Conservation (phyloP, 352 stramenopile species). For the Phytophthora cryptogea region DNA sequence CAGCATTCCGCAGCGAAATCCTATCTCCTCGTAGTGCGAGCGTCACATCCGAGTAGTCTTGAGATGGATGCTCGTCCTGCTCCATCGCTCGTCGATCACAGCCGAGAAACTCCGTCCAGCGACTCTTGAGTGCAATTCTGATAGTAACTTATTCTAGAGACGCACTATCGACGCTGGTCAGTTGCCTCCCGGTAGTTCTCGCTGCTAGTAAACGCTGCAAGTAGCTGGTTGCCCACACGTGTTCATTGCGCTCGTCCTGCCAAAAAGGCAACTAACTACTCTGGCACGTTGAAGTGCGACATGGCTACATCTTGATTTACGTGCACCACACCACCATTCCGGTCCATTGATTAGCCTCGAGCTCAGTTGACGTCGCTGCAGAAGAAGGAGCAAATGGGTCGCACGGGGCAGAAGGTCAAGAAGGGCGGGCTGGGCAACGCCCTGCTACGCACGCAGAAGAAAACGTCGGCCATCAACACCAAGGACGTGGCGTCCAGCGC, state of each 20-base stretch:
- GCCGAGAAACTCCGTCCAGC: conserved; percentile 5
- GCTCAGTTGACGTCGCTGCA: background rate
- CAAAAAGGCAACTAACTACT: background rate
- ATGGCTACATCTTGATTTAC: conserved; percentile 5
- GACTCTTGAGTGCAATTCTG: conserved; percentile 3
- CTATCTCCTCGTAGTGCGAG: conserved; percentile 54
- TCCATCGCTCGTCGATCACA: background rate
- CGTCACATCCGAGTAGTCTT: conserved; percentile 25
- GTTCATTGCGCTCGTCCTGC: background rate
- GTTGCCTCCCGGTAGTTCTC: too few species aligned
- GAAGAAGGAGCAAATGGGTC: conserved; percentile 51
- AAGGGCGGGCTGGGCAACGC: conserved; percentile 77
- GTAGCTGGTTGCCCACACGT: background rate
- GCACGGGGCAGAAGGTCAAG: conserved; percentile 73
- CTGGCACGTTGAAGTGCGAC: conserved; percentile 9
- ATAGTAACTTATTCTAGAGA: background rate
- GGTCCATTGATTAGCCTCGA: conserved; percentile 24
- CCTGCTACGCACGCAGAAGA: conserved; percentile 80
- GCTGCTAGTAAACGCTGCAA: background rate
- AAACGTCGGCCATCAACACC: conserved; percentile 64
- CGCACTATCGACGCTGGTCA: background rate
- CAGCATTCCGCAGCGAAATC: conserved; percentile 41
- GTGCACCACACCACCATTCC: background rate
- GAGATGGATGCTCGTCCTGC: background rate
- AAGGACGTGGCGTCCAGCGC: conserved; percentile 81